Evolutionary conservation across 2,329 filamentous ascomycete genomes (phyloP).

Genomic region (Sporothrix schenckii): DNA sequence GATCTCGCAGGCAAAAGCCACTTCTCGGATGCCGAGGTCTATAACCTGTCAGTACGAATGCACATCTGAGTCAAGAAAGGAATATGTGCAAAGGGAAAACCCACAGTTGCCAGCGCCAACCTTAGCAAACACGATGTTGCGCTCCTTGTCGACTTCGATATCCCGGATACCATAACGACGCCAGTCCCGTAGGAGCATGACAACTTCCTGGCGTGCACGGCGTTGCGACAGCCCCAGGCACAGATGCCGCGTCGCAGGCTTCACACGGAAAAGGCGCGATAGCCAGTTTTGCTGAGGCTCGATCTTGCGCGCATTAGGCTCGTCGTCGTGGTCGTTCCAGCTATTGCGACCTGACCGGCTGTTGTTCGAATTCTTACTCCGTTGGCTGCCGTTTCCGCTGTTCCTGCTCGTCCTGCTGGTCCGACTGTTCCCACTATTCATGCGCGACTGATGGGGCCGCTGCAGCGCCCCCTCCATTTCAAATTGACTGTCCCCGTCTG

Average conservation of each 20-base stretch:
- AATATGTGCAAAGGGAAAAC: conserved; percentile 40
- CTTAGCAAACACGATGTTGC: conserved; percentile 77
- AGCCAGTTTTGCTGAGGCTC: conserved; percentile 83
- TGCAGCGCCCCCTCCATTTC: conserved; percentile 32
- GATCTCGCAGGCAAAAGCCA: conserved; percentile 84
- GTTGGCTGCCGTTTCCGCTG: conserved; percentile 28
- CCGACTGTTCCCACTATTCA: conserved; percentile 31
- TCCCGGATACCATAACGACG: conserved; percentile 78
- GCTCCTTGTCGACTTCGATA: conserved; percentile 75
- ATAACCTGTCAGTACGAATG: background rate
- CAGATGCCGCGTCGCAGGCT: conserved; percentile 74
- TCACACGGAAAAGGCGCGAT: conserved; percentile 83
- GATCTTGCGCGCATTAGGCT: conserved; percentile 56
- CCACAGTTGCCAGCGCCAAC: conserved; percentile 78
- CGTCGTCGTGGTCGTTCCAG: conserved; percentile 41
- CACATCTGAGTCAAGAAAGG: too few species aligned
- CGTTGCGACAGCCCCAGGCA: conserved; percentile 74
- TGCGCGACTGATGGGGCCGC: conserved; percentile 34
- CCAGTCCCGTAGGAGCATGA: conserved; percentile 77
- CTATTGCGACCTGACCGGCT: conserved; percentile 7
- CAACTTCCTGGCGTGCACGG: conserved; percentile 76
- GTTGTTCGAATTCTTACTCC: conserved; percentile 29
- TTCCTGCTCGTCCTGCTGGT: conserved; percentile 22
- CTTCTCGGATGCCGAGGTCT: conserved; percentile 79
- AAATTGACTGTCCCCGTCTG: conserved; percentile 41